Evolutionary conservation across 2,329 filamentous ascomycete genomes (phyloP).

Genomic region (Coniochaeta hoffmannii): DNA sequence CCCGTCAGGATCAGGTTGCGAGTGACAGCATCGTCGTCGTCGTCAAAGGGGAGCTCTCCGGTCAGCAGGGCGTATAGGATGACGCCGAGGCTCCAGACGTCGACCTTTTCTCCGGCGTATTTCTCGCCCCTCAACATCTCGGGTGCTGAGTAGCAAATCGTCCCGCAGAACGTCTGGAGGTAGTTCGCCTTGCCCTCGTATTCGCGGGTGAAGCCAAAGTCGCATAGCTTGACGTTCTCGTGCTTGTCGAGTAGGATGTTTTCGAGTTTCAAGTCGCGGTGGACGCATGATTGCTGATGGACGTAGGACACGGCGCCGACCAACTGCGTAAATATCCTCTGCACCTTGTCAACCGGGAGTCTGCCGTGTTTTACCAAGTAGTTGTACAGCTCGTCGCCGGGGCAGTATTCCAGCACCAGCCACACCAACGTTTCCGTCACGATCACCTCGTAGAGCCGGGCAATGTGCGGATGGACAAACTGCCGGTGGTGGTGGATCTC

Average conservation of each 20-base stretch:
- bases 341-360: constrained; percentile 76
- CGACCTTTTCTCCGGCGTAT: constrained; percentile 95
- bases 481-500: constrained; percentile 99
- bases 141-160: constrained; percentile 93
- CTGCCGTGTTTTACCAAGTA: constrained; percentile 84
- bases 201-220: constrained; percentile 96
- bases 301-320: constrained; percentile 94
- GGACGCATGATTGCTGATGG: constrained; percentile 89
- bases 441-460: constrained; percentile 93
- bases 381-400: constrained; percentile 94
- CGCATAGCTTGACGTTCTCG: constrained; percentile 94
- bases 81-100: constrained; percentile 87
- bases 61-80: constrained; percentile 78
- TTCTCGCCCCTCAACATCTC: constrained; percentile 99
- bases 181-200: constrained; percentile 95
- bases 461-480: constrained; percentile 95
- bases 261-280: constrained; percentile 93
- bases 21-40: constrained; percentile 85
- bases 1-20: constrained; percentile 77
- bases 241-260: constrained; percentile 95
- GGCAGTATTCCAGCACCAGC: constrained; percentile 95
- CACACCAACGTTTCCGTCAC: constrained; percentile 93
- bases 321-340: constrained; percentile 92
- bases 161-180: constrained; percentile 94
- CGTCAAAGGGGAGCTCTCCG: constrained; percentile 88